Evolutionary conservation across 495 filamentous ascomycete species (phyloP), one percentile per base, ranked within the genome.

Genomic region (Penicillium bovifimosum): DNA sequence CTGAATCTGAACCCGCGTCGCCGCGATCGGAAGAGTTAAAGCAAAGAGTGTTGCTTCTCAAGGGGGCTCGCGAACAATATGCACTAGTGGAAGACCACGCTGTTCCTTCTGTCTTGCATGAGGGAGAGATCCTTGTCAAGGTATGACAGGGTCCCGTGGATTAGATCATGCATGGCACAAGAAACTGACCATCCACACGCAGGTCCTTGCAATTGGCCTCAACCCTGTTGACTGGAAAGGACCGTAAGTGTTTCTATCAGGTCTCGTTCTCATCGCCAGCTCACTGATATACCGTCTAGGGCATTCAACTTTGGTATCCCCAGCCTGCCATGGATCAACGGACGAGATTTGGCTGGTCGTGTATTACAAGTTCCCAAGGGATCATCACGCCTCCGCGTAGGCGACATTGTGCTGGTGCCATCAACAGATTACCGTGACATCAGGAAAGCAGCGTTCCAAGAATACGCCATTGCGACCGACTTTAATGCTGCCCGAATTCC

Each of bases 141-240:
- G 71, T 79, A 53, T 54, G 55, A 34, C 17, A 9, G 4, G 17
- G 9, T 4, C 11, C 2, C 0, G 1, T 2, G 41, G 17, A 11
- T 28, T 32, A 26, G 1, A 45, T 20, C 31, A 36, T 55, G 33
- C 41, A 52, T 50, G 44, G 13, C n/a, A 14, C 2, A n/a, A 18
- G n/a, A 26, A 27, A 29, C 33, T 65, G 16, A 63, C 29, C 2
- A 11, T 24, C 41, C 1, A 13, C 36, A 20, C 7, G 9, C 49
- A 76, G 72, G 66, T 76, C 8, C 55, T 75, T 29, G 80, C 77
- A 8, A 79, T 87, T 65, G 85, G 84, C 3, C 65, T 88, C 44
- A 87, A 87, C 64, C 85, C 84, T 3, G 79, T 87, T 41, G 85
- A 88, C 62, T 87, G 85, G 85, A 87, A 87, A 69, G 80, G 75